Base-by-base conservation (phyloP, 1,284 basidiomycete species). In the Ceratobasidium sp. region DNA sequence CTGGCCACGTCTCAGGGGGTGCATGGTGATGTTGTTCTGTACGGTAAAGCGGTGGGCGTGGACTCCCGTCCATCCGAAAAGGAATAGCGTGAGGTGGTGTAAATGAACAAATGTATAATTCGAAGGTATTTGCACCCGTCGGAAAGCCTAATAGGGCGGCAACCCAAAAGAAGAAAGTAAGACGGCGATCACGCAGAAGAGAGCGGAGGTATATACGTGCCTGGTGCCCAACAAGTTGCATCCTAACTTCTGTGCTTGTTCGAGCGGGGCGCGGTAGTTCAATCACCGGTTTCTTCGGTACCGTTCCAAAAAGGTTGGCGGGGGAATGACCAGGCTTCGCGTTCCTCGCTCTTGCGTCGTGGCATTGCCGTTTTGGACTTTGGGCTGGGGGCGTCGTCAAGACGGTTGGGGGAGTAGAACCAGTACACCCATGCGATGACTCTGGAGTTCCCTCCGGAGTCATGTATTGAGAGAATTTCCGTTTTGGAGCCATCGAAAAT, bases 91-190 rank as follows among this genome's bases (percentile, higher is more conserved):
- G 73, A 93, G 86, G 68, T 86, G 87, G 65, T 88, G 87, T 1
- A 94, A 84, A 79, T 91, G 91, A 1, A 87, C 85, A 79, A 94
- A 90, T 0, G 89, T 91, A 81, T 92, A 93, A 81, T 87, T 90
- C 37, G 89, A 84, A 0, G 92, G 92, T 5, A 92, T 90, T 78
- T 92, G 91, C 4, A 89, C 89, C 76, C 91, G 84, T 67, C 91
- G 88, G 79, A 88, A 88, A 1, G 91, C 86, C 54, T 78, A 56
- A 68, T 34, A 43, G 44, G 56, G 61, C 29, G 15, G 25, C 43
- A 11, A 29, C 19, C 19, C 22, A 6, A n/a, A 34, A 68, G 46
- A 32, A 17, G 4, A 52, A 40, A 29, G 19, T 71, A 37, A 44
- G 37, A 22, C 17, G 32, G 17, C 57, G 37, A 25, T 46, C n/a